Percentiles rank a stretch among this genome's conserved stretches.
phyloP scores from a whole-genome alignment of 768 basidiomycete species.

The Psilocybe subaeruginosa region DNA sequence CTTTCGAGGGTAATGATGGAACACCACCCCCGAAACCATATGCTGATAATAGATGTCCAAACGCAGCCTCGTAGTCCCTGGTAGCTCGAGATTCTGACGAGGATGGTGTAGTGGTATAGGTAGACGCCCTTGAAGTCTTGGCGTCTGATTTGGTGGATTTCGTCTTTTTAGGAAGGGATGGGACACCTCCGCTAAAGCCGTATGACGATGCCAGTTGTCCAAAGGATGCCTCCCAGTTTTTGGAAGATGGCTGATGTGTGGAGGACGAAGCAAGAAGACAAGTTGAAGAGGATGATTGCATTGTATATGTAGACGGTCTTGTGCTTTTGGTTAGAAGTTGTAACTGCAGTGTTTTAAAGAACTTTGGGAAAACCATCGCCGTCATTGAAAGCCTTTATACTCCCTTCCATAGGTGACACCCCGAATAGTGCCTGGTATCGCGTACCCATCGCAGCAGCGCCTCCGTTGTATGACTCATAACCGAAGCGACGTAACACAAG shows the following conservation, averaged over 20 bases:
- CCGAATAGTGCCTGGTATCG: not conserved
- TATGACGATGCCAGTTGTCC: not conserved
- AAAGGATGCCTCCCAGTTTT: slow-evolving; percentile 8
- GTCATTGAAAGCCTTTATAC: not conserved
- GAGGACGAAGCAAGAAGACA: slow-evolving; percentile 1
- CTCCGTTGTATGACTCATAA: not conserved
- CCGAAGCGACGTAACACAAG: not conserved
- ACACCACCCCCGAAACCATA: slow-evolving; percentile 23
- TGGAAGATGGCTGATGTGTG: not conserved
- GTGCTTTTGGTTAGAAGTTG: not conserved
- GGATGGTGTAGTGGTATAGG: not conserved
- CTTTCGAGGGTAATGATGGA: slow-evolving; percentile 8
- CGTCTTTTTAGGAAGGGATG: slow-evolving; percentile 11
- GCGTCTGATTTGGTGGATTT: slow-evolving; percentile 7
- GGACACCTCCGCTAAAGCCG: not conserved
- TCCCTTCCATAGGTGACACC: no score
- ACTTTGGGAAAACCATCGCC: not conserved
- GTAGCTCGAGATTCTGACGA: not conserved
- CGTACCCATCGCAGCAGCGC: not conserved
- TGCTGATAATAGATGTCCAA: slow-evolving; percentile 19
- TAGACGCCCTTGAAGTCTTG: not conserved
- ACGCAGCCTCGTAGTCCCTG: slow-evolving; percentile 27
- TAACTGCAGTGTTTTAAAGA: not conserved
- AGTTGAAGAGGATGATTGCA: slow-evolving; percentile 6
- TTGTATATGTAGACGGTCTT: not conserved